Conservation (phyloP, 495 filamentous ascomycete genomes). For the Cryomyces minteri region DNA sequence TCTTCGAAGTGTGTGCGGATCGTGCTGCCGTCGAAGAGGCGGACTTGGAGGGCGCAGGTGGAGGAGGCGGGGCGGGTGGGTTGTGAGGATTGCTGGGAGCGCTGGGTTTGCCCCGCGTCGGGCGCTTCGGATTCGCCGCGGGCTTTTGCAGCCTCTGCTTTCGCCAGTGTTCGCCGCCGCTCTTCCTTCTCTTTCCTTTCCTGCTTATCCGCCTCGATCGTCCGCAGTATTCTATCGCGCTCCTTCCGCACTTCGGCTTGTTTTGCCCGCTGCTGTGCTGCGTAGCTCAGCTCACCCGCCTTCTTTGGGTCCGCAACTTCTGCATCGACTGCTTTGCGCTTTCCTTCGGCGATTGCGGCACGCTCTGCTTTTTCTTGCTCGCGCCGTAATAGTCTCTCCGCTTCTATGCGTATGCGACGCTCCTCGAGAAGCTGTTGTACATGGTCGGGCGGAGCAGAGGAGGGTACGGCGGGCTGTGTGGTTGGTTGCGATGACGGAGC, state of each 20-base stretch:
- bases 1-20: conserved; percentile 46
- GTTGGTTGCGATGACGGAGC: no score
- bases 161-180: conserved; percentile 22
- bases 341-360: conserved; percentile 12
- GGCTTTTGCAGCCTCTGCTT: conserved; percentile 4
- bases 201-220: conserved; percentile 34
- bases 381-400: conserved; percentile 1
- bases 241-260: conserved; percentile 18
- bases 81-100: background rate
- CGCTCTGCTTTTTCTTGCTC: conserved; percentile 8
- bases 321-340: conserved; percentile 4
- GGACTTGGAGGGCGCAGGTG: conserved; percentile 54
- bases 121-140: conserved; percentile 1
- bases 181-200: conserved; percentile 36
- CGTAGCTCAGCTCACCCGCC: conserved; percentile 5
- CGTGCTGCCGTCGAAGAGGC: conserved; percentile 67
- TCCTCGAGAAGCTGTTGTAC: conserved; percentile 5
- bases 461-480: background rate
- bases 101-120: background rate
- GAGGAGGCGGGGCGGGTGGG: background rate
- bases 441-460: background rate
- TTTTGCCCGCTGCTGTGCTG: conserved; percentile 8
- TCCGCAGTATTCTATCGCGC: conserved; percentile 13
- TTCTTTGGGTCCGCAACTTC: conserved; percentile 4
- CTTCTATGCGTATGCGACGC: conserved; percentile 7